These are phyloP conservation scores for Aspergillus nomiae DNA, from an alignment of 2,329 filamentous ascomycete species.

Conservation along the genomic window DNA sequence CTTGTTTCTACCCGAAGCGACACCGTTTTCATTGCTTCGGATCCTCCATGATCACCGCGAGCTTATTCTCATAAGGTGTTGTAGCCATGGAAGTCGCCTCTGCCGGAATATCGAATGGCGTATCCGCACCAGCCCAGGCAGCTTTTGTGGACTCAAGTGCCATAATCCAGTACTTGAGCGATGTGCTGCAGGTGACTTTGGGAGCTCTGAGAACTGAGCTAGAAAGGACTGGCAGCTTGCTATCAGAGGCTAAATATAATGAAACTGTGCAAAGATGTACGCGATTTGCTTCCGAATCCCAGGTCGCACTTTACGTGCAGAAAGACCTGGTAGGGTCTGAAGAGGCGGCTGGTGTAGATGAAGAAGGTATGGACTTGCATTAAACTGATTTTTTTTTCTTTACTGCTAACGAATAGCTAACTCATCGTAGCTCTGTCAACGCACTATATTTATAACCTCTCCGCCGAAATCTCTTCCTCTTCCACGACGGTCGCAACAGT, in stretches of 20 bases:
- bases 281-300: conserved; percentile 84
- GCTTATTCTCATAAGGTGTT: conserved; percentile 26
- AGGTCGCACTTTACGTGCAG: conserved; percentile 86
- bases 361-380: conserved; percentile 41
- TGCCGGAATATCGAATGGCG: conserved; percentile 38
- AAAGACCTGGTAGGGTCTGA: conserved; percentile 67
- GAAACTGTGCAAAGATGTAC: conserved; percentile 87
- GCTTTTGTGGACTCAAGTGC: conserved; percentile 63
- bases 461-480: conserved; percentile 74
- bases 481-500: conserved; percentile 82
- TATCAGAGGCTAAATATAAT: conserved; percentile 69
- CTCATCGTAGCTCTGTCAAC: conserved; percentile 28
- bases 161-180: conserved; percentile 71
- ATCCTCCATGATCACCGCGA: conserved; percentile 34
- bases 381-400: background rate
- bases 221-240: conserved; percentile 76
- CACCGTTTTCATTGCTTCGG: conserved; percentile 2
- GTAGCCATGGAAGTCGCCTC: conserved; percentile 42
- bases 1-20: conserved; percentile 13
- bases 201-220: conserved; percentile 78
- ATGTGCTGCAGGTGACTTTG: conserved; percentile 71
- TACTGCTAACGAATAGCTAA: background rate
- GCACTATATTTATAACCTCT: conserved; percentile 74
- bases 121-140: conserved; percentile 31
- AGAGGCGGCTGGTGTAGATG: conserved; percentile 43